A percentile compares a stretch with the other conserved stretches of the same genome.
These are phyloP conservation scores for Lepidium africanum DNA, from an alignment of 345 rosid species.

Conservation along the genomic window DNA sequence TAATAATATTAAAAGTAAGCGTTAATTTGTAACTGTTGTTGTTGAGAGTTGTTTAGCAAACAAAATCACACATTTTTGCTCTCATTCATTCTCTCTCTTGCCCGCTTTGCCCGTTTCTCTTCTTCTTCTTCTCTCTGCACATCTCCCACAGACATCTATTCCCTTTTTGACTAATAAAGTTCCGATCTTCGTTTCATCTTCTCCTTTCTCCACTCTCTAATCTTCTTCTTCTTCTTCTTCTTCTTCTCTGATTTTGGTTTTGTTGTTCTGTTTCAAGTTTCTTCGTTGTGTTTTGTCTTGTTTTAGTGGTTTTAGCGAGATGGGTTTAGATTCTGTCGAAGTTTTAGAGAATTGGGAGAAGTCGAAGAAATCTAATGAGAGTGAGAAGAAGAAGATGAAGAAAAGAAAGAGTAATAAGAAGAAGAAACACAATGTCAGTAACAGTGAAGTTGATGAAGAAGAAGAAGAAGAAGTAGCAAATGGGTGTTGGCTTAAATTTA, in stretches of 20 bases:
- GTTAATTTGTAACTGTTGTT: constrained; percentile 3
- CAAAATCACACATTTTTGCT: constrained; percentile 14
- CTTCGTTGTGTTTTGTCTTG: neutral
- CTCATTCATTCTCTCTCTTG: constrained; percentile 3
- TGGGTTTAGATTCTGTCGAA: constrained; percentile 25
- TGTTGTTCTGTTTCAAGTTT: too few species aligned
- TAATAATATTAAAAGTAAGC: neutral
- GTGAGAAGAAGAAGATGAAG: constrained; percentile 32
- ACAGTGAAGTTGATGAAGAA: constrained; percentile 10
- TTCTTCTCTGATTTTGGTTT: neutral
- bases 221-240: too few species aligned
- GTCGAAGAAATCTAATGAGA: constrained; percentile 5
- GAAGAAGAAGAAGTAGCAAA: constrained; percentile 28
- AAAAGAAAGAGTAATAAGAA: constrained; percentile 27
- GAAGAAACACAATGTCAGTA: constrained; percentile 25
- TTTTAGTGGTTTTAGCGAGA: neutral
- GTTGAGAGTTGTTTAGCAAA: constrained; percentile 22
- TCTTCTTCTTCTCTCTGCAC: constrained; percentile 1
- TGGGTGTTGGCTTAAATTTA: constrained; percentile 64
- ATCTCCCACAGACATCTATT: constrained; percentile 23
- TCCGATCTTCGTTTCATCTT: neutral
- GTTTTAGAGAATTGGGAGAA: constrained; percentile 14
- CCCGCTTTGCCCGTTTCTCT: constrained; percentile 20
- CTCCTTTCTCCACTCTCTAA: neutral
- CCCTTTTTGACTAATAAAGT: constrained; percentile 30